phyloP scores from a whole-genome alignment of 768 basidiomycete genomes.

The Butyriboletus loyo region DNA sequence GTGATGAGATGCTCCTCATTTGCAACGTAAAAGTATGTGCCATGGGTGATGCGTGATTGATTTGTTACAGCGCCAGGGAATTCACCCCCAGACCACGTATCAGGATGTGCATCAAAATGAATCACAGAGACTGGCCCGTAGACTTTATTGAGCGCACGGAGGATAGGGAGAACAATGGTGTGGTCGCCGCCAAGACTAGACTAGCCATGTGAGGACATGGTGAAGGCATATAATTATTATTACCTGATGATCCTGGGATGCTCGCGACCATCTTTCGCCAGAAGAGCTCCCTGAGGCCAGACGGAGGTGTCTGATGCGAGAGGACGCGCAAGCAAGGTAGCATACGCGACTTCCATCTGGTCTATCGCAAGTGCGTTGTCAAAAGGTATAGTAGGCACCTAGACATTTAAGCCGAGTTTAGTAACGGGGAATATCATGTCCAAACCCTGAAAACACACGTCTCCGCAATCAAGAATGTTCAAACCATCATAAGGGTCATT shows the following conservation, averaged over 20 bases:
- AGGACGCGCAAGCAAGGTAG: constrained; percentile 63
- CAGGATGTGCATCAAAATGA: constrained; percentile 78
- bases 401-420: neutral
- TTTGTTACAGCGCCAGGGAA: constrained; percentile 42
- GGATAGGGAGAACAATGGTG: constrained; percentile 82
- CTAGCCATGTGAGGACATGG: neutral
- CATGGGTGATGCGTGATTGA: constrained; percentile 74
- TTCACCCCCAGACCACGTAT: constrained; percentile 48
- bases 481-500: constrained; percentile 61
- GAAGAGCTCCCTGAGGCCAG: constrained; percentile 26
- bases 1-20: constrained; percentile 73
- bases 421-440: neutral
- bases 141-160: constrained; percentile 71
- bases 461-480: constrained; percentile 79
- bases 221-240: neutral
- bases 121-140: constrained; percentile 83
- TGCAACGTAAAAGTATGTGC: constrained; percentile 83
- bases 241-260: constrained; percentile 75
- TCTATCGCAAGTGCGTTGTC: constrained; percentile 82
- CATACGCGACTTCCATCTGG: constrained; percentile 85
- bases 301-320: constrained; percentile 29
- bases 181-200: constrained; percentile 76
- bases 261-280: constrained; percentile 56
- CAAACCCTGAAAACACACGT: constrained; percentile 41
- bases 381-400: constrained; percentile 78